Evolutionary conservation across 768 basidiomycete genomes (phyloP).

Genomic region (Hortiboletus campestris): DNA sequence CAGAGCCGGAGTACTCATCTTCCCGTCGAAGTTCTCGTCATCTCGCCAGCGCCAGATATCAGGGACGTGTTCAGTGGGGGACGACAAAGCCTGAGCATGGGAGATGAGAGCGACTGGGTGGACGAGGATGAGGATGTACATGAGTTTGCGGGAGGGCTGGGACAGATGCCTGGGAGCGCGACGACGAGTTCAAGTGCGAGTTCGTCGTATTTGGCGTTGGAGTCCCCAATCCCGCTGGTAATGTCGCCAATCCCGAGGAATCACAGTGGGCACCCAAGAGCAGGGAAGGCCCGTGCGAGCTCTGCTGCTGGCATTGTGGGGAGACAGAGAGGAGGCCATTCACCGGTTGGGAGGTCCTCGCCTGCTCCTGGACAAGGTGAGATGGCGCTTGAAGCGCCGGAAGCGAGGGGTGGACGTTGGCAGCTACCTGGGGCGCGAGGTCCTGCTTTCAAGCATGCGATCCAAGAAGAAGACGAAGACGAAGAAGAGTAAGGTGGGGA

Average conservation of each 20-base stretch:
- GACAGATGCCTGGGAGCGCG: constrained; percentile 46
- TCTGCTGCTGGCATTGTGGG: constrained; percentile 28
- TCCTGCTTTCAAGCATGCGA: constrained; percentile 65
- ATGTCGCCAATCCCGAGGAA: constrained; percentile 50
- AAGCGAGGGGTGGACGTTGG: constrained; percentile 56
- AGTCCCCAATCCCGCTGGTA: constrained; percentile 42
- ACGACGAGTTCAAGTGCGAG: constrained; percentile 26
- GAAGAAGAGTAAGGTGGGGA: constrained; percentile 56
- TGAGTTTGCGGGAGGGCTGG: constrained; percentile 75
- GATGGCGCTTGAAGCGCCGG: constrained; percentile 43
- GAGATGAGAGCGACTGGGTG: constrained; percentile 86
- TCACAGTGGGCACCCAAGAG: constrained; percentile 39
- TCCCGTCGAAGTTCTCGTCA: constrained; percentile 75
- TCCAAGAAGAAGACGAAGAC: constrained; percentile 85
- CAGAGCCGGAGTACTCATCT: constrained; percentile 61
- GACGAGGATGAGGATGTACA: constrained; percentile 79
- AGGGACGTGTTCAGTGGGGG: constrained; percentile 76
- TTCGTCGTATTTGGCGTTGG: constrained; percentile 27
- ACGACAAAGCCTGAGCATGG: constrained; percentile 52
- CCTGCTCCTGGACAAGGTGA: constrained; percentile 53
- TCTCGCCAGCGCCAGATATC: constrained; percentile 54
- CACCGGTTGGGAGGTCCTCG: constrained; percentile 58
- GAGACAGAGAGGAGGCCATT: constrained; percentile 51
- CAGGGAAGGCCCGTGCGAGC: constrained; percentile 29
- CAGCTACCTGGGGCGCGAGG: constrained; percentile 71